Percentiles rank a stretch among this genome's conserved stretches.
These are phyloP conservation scores for Endogone sp. DNA, from an alignment of 192 early-diverging fungal species.

Conservation along the genomic window DNA sequence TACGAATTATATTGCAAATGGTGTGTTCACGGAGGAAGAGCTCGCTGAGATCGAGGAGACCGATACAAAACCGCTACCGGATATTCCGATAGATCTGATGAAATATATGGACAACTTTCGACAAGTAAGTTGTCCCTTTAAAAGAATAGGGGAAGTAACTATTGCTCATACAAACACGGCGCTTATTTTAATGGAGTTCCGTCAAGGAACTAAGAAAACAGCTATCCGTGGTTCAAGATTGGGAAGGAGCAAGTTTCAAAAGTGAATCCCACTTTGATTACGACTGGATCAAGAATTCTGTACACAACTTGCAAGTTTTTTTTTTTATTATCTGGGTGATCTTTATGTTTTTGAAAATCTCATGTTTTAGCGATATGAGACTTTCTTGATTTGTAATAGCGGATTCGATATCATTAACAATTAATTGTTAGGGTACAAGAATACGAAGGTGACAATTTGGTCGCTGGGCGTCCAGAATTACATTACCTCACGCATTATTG, in stretches of 20 bases:
- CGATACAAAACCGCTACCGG: not conserved
- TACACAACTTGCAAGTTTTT: constrained; percentile 15
- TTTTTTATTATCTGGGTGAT: not conserved
- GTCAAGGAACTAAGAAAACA: constrained; percentile 8
- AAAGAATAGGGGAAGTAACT: constrained; percentile 7
- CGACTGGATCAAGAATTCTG: constrained; percentile 20
- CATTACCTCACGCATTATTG: constrained; percentile 18
- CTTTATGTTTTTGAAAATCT: too few species aligned
- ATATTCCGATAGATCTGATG: constrained; percentile 8
- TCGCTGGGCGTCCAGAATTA: constrained; percentile 14
- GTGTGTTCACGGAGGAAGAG: constrained; percentile 18
- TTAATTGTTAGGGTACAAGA: constrained; percentile 11
- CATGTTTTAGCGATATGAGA: constrained; percentile 1
- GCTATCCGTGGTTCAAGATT: not conserved
- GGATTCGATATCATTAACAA: constrained; percentile 3
- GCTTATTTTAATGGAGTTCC: constrained; percentile 9
- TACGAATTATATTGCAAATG: constrained; percentile 13
- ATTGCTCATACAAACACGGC: constrained; percentile 9
- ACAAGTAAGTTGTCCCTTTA: constrained; percentile 8
- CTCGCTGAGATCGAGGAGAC: constrained; percentile 16
- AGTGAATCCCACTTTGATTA: constrained; percentile 5
- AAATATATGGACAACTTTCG: constrained; percentile 9
- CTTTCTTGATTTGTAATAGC: constrained; percentile 6
- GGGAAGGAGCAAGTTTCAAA: constrained; percentile 6
- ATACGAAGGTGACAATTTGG: constrained; percentile 20